phyloP scores from a whole-genome alignment of 495 filamentous ascomycete species.

The Penicillium maclennaniae region DNA sequence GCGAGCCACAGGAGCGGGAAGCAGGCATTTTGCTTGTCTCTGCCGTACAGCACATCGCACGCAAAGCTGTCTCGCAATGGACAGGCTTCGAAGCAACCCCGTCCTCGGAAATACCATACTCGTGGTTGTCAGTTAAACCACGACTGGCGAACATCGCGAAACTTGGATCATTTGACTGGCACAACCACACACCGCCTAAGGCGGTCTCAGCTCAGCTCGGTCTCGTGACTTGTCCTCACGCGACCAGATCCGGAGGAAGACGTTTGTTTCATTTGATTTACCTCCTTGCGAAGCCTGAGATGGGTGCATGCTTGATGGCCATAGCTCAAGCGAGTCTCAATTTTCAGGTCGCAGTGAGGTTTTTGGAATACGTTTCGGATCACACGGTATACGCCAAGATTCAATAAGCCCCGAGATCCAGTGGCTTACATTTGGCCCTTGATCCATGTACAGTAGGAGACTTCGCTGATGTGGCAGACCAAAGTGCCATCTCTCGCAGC shows the following conservation, averaged over 20 bases:
- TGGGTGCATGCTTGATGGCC: too few relatives aligned
- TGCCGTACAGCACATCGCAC: constrained; percentile 5
- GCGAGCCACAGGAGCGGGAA: not conserved
- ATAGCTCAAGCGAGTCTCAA: not conserved
- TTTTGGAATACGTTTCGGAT: too few relatives aligned
- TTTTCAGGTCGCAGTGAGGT: not conserved
- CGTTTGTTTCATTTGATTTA: not conserved
- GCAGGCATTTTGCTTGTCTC: not conserved
- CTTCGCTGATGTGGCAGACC: too few relatives aligned
- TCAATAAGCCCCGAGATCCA: not conserved
- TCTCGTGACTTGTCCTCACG: constrained; percentile 4
- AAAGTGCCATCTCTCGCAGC: not conserved
- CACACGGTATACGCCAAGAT: not conserved
- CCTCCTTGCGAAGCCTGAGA: too few relatives aligned
- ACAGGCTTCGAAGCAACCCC: constrained; percentile 18
- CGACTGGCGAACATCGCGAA: constrained; percentile 14
- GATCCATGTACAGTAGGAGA: too few relatives aligned
- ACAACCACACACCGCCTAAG: constrained; percentile 9
- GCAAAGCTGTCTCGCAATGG: constrained; percentile 6
- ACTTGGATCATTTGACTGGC: constrained; percentile 16
- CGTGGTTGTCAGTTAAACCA: constrained; percentile 15
- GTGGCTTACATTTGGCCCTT: too few relatives aligned
- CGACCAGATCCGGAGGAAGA: not conserved
- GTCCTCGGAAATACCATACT: constrained; percentile 26
- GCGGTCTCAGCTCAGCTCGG: not conserved